Base-by-base conservation (phyloP, 2,329 filamentous ascomycete genomes). In the Colletotrichum liriopes region DNA sequence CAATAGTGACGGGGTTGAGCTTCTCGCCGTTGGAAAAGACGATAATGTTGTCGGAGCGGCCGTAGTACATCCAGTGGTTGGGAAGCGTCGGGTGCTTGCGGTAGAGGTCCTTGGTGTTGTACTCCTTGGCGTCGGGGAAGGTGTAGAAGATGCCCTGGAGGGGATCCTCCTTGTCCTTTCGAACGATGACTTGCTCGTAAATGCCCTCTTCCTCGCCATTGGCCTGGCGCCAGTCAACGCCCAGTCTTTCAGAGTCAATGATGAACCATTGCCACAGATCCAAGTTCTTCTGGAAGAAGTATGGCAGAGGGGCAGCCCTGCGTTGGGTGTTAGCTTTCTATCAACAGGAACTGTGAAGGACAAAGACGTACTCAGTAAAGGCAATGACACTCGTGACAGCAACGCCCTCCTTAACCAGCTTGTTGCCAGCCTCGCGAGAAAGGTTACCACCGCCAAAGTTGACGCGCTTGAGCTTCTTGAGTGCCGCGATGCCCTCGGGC, bases 11-110 rank as follows among this genome's bases (percentile, higher is more conserved):
- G 7, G 78, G 77, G 73, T 89, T 88, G 5, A 88, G 75, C 76
- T 88, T 88, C 78, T 87, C 85, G 32, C 86, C 86, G 65, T 84
- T 87, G 9, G 82, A 84, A 65, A 89, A 84, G 26, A 88, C 85
- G 11, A 86, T 80, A 12, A 85, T 71, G 41, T 85, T 81, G 52
- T 86, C 82, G 77, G 77, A 70, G 4, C 82, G 79, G n/a, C 81
- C 81, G 16, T 77, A 73, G 65, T 81, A 82, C 20, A 76, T 75
- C 81, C 81, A 79, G 60, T 75, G 67, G 1, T 81, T 80, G 0
- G 82, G 82, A 4, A 84, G 74, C n/a, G 82, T 76, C 0, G 82
- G 82, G 64, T 83, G 82, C 5, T 76, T 76, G 18, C 76, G 79
- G 76, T 82, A 87, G 14, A 88, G 73, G 65, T 88, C 87, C 55